A percentile compares a stretch with the other conserved stretches of the same genome.
phyloP scores from a whole-genome alignment of 495 filamentous ascomycete species.

The Penicillium alfredii region DNA sequence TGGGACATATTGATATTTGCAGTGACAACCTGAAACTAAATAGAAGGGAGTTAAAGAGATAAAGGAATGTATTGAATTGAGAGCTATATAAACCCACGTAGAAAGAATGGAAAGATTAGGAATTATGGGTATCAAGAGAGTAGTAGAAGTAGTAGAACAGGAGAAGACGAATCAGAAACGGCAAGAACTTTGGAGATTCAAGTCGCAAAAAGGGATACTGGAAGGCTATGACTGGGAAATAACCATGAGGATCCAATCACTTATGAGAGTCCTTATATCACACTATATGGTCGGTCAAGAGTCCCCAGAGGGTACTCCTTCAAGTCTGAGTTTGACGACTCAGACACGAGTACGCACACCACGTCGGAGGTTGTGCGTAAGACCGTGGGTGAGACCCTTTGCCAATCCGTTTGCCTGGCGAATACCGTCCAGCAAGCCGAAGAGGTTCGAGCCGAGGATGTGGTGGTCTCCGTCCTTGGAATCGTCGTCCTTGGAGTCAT shows the following conservation, averaged over 20 bases:
- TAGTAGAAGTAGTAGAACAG: constrained; percentile 6
- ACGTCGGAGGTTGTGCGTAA: constrained; percentile 12
- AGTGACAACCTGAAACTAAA: no score
- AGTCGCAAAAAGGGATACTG: no score
- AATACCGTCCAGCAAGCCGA: constrained; percentile 16
- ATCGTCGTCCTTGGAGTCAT: neutral
- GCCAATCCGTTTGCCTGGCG: constrained; percentile 12
- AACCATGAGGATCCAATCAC: neutral
- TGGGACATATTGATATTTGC: no score
- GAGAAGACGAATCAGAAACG: constrained; percentile 1
- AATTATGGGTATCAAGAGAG: constrained; percentile 18
- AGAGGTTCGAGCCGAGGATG: constrained; percentile 13
- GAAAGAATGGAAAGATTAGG: constrained; percentile 9
- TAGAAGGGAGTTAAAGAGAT: no score
- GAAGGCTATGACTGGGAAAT: neutral
- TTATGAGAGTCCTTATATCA: neutral
- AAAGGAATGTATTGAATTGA: no score
- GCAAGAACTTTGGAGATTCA: neutral
- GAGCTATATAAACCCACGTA: neutral
- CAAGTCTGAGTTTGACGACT: no score
- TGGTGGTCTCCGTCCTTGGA: no score
- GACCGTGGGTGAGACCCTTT: constrained; percentile 4
- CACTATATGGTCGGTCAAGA: constrained; percentile 12
- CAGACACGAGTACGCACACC: no score
- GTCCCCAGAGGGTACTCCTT: no score